A percentile compares a stretch with the other conserved stretches of the same genome.
These are phyloP conservation scores for Xylaria grammica DNA, from an alignment of 495 filamentous ascomycete species.

Conservation along the genomic window DNA sequence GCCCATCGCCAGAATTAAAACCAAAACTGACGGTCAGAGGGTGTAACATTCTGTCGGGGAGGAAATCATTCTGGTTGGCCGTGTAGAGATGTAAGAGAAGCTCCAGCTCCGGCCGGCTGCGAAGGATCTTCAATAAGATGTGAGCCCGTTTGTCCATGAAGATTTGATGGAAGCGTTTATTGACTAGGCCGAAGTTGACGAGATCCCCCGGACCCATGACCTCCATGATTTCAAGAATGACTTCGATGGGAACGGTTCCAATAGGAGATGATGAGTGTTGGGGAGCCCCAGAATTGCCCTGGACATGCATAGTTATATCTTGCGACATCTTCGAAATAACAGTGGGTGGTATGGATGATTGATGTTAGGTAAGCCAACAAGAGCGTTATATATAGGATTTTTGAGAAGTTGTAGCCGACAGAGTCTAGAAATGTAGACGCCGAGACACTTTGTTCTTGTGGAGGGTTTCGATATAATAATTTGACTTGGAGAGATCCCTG, in stretches of 20 bases:
- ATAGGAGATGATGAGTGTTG: neutral
- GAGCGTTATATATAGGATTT: neutral
- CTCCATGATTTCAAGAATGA: conserved; percentile 40
- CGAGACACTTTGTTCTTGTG: neutral
- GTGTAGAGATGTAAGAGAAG: conserved; percentile 26
- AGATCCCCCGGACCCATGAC: conserved; percentile 35
- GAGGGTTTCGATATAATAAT: neutral
- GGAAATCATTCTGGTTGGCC: conserved; percentile 10
- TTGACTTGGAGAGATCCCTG: neutral
- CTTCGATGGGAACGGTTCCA: conserved; percentile 35
- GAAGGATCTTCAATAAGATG: conserved; percentile 34
- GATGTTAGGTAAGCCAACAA: neutral
- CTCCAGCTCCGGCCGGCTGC: conserved; percentile 27
- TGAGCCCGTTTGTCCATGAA: conserved; percentile 30
- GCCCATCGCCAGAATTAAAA: neutral
- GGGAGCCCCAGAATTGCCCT: neutral
- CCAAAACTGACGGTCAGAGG: conserved; percentile 24
- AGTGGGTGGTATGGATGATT: neutral
- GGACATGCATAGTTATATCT: neutral
- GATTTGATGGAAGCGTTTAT: conserved; percentile 27
- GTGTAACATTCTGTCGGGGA: conserved; percentile 22
- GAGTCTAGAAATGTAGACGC: neutral
- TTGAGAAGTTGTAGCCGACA: neutral
- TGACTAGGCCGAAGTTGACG: conserved; percentile 28
- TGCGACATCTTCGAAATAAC: conserved; percentile 6